Conservation (phyloP, 1,284 basidiomycete genomes). For the Moesziomyces sp. region DNA sequence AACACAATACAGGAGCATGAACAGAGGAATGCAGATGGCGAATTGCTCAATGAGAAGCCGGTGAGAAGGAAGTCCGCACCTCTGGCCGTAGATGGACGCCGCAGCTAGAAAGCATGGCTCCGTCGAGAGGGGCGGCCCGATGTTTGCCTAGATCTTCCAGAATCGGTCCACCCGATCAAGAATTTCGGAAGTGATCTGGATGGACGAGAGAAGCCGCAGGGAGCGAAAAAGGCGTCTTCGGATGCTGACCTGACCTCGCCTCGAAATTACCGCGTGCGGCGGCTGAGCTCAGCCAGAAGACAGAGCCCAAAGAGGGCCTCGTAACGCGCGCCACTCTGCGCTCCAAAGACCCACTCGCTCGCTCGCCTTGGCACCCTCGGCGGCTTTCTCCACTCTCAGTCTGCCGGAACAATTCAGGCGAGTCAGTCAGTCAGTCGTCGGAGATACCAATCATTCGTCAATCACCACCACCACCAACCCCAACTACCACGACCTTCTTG, state of each 20-base stretch:
- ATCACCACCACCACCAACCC: conserved; percentile 3
- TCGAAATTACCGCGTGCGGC: not conserved
- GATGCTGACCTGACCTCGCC: conserved; percentile 18
- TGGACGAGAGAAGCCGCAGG: no score
- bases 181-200: conserved; percentile 9
- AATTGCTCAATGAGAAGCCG: no score
- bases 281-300: conserved; percentile 19
- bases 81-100: no score
- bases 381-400: conserved; percentile 1
- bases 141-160: not conserved
- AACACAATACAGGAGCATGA: no score
- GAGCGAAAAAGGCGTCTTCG: not conserved
- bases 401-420: conserved; percentile 2
- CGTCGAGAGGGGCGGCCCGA: not conserved
- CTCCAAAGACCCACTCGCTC: not conserved
- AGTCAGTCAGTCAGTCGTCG: not conserved
- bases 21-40: no score
- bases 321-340: conserved; percentile 7
- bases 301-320: not conserved
- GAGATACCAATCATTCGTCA: no score
- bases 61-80: no score
- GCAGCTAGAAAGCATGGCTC: no score
- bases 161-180: not conserved
- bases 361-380: not conserved
- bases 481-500: not conserved